Evolutionary conservation across 2,329 filamentous ascomycete genomes (phyloP), one percentile per base, ranked within the genome.

Genomic region (Fusarium humuli): DNA sequence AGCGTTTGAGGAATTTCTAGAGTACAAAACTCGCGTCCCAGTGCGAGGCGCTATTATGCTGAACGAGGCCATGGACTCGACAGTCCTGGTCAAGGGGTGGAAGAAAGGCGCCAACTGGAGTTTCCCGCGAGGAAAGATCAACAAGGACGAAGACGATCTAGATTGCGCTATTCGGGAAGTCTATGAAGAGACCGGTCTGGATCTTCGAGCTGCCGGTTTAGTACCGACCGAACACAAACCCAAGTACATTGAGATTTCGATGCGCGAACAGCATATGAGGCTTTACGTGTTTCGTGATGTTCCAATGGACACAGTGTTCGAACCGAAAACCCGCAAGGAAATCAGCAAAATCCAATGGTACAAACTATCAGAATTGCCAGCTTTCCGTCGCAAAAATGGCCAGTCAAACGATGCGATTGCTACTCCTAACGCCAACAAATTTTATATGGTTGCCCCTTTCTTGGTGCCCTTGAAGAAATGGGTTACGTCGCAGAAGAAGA

Each of bases 341-440:
- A 99, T 99, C 77, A 97, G 95, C 81, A 97, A 94, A 81, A 97
- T 99, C 64, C 86, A 93, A 77, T 99, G 96, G 96, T 98, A 97
- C 82, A 93, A 90, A 73, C 84, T 99, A 42, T 92, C 92, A 0
- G 94, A 98, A 65, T 86, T 99, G 27, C 95, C 96, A 1, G 93
- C 92, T 0, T 90, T 93, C 74, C 90, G 90, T 58, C 92, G 92
- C 78, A 94, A 91, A 77, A 84, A 84, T 20, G 83, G 83, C 14
- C 85, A 88, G 57, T 77, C 75, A 18, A 86, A 88, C 47, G 86
- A 91, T 53, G 85, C 87, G 14, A 81, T 82, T 30, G 81, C 88
- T 14, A 82, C 83, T 16, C 81, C 85, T 5, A 93, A 91, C 73
- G 90, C 90, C 42, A 94, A 93, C 79, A 98, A 95, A 77, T 98